Conservation (phyloP, 495 filamentous ascomycete genomes). For the Neurospora tetraspora region DNA sequence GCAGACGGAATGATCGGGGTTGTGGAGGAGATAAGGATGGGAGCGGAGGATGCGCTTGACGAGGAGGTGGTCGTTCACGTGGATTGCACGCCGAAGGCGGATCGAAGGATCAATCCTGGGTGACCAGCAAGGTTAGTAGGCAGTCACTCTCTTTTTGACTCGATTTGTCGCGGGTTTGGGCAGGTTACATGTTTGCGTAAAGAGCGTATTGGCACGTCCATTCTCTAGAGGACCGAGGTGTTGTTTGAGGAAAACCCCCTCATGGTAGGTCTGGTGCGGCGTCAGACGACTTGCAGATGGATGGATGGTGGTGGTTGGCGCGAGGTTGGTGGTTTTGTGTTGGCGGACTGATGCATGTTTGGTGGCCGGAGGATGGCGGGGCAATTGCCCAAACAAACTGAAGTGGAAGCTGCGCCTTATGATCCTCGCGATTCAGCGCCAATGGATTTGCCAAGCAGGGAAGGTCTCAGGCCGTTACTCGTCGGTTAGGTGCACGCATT, state of each 20-base stretch:
- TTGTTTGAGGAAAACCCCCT: neutral
- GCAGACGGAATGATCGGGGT: constrained; percentile 50
- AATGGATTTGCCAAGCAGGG: neutral
- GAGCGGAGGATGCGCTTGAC: constrained; percentile 63
- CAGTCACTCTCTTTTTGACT: neutral
- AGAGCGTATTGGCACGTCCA: neutral
- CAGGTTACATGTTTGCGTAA: neutral
- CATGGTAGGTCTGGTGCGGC: neutral
- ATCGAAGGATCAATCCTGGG: constrained; percentile 57
- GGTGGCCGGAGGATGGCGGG: neutral
- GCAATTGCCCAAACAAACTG: neutral
- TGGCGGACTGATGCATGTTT: neutral
- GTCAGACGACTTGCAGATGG: neutral
- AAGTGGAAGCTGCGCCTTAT: neutral
- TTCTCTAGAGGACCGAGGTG: neutral
- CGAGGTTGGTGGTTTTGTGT: neutral
- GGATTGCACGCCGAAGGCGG: constrained; percentile 63
- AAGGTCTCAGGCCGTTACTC: neutral
- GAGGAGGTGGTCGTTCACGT: constrained; percentile 57
- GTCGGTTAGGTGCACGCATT: too few species aligned
- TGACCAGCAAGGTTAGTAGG: neutral
- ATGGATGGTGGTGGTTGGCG: neutral
- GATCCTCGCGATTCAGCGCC: neutral
- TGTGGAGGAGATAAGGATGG: constrained; percentile 56
- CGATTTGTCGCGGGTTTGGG: neutral